Evolutionary conservation across 2,329 filamentous ascomycete genomes (phyloP), one percentile per base, ranked within the genome.

Genomic region (Epichloe uncinata): DNA sequence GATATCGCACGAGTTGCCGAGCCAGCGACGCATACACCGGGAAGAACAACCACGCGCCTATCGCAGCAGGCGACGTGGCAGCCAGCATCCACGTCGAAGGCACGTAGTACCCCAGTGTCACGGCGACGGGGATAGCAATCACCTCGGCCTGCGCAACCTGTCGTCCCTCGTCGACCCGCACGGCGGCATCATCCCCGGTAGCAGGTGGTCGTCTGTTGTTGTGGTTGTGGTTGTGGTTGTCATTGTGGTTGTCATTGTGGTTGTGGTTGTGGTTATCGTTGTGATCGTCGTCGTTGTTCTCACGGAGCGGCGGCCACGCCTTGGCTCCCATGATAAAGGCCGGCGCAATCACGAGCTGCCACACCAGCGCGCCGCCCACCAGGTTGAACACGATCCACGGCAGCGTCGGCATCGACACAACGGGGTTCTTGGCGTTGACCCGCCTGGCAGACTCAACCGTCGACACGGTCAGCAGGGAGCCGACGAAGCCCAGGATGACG

Each of bases 121-220:
- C 69, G 22, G 70, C 71, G 26, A 70, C 55, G 7, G 75, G 74
- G 18, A 78, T 75, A 26, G 79, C 79, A 50, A 80, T 69, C 52
- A 76, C 73, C 60, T 84, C 81, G 2, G 75, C 65, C 20, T 62
- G 63, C 6, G 65, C 63, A 12, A 77, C 61, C 41, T 41, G 44
- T 9, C 49, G 37, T 5, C 44, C 49, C 44, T 37, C 34, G 30
- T 47, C 49, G 6, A 40, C 8, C 49, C 40, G 26, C 30, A 33
- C 11, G 15, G 37, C 11, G 15, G 35, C 16, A 33, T 47, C 18
- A 18, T 18, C 18, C 18, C 42, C 55, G 30, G 51, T 18, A 7
- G 51, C 18, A 7, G 15, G 16, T 6, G 15, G 16, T 6, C 38
- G 51, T 15, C 48, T 18, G 45, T 22, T 20, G 20, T 20, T 20